A percentile compares a stretch with the other conserved stretches of the same genome.
These are phyloP conservation scores for Candida sonorensis DNA, from an alignment of 805 yeast genomes.

Conservation along the genomic window DNA sequence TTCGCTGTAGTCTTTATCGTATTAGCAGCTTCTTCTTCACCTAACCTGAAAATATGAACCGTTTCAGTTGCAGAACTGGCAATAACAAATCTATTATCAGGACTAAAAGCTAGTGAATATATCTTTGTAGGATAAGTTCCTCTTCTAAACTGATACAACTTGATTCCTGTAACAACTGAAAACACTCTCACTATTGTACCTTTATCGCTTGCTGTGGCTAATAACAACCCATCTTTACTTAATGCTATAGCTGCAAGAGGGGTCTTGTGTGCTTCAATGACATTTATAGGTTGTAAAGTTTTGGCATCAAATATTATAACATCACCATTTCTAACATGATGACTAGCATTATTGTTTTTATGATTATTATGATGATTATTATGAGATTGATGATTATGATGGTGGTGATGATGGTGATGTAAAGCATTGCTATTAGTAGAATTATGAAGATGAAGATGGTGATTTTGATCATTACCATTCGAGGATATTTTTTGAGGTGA, in stretches of 20 bases:
- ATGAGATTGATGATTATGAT: neutral
- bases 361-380: conserved; percentile 1
- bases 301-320: conserved; percentile 77
- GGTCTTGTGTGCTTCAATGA: conserved; percentile 84
- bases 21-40: conserved; percentile 36
- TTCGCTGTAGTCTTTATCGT: conserved; percentile 19
- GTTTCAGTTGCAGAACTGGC: conserved; percentile 91
- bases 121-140: conserved; percentile 89
- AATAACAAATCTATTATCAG: conserved; percentile 64
- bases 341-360: conserved; percentile 7
- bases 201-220: conserved; percentile 88
- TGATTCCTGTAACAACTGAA: conserved; percentile 63
- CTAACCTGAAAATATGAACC: conserved; percentile 82
- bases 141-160: conserved; percentile 72
- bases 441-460: no score
- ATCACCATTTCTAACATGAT: conserved; percentile 48
- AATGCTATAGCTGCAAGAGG: conserved; percentile 66
- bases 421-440: no score
- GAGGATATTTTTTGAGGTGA: conserved; percentile 54
- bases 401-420: no score
- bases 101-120: conserved; percentile 73
- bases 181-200: conserved; percentile 90
- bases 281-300: conserved; percentile 73
- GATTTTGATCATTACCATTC: no score
- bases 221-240: conserved; percentile 68